These are phyloP conservation scores for Podospora conica DNA, from an alignment of 495 filamentous ascomycete genomes.

Conservation along the genomic window DNA sequence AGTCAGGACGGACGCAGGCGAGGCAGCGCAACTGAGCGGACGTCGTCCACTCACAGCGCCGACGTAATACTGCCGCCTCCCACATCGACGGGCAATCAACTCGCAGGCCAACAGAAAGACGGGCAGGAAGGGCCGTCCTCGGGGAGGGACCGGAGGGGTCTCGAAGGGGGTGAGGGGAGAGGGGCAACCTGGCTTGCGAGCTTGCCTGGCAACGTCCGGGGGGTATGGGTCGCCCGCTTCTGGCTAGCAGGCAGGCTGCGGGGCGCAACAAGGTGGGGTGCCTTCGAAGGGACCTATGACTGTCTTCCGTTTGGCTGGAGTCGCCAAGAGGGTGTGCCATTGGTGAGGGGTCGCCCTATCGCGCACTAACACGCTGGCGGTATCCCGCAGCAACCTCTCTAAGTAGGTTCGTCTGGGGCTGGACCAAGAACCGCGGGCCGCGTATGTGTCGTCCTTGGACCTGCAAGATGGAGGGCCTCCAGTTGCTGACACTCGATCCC, in stretches of 20 bases:
- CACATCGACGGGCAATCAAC: constrained; percentile 9
- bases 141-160: background rate
- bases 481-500: background rate
- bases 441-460: background rate
- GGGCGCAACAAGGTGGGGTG: constrained; percentile 5
- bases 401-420: too few relatives aligned
- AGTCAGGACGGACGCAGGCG: background rate
- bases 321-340: background rate
- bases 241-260: background rate
- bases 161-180: background rate
- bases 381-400: constrained; percentile 12
- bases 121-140: background rate
- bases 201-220: background rate
- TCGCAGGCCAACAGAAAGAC: background rate
- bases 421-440: background rate
- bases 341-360: constrained; percentile 20
- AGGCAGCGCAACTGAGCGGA: constrained; percentile 7
- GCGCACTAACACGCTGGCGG: constrained; percentile 18
- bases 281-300: background rate
- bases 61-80: constrained; percentile 28
- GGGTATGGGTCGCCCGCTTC: too few relatives aligned
- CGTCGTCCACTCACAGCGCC: constrained; percentile 12
- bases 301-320: constrained; percentile 7
- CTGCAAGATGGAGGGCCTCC: background rate
- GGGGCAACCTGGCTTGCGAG: too few relatives aligned